Evolutionary conservation across 495 filamentous ascomycete genomes (phyloP).

Genomic region (Tuber calosporum): DNA sequence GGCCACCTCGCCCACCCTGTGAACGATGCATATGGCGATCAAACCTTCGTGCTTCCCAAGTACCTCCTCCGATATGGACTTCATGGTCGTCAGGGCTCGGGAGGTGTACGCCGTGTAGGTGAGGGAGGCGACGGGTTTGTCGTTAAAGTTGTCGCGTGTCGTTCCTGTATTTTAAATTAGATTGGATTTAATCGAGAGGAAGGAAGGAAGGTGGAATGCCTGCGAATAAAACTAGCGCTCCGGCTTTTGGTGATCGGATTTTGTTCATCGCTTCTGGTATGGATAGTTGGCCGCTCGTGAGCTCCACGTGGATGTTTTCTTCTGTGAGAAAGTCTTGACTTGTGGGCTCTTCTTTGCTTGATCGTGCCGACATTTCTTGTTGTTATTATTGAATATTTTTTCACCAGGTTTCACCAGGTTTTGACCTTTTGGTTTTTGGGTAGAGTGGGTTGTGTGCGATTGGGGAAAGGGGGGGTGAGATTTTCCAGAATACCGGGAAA

Average conservation of each 20-base stretch:
- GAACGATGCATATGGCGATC: conserved; percentile 66
- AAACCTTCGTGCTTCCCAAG: conserved; percentile 56
- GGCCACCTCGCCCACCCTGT: conserved; percentile 79
- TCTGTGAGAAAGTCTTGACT: conserved; percentile 9
- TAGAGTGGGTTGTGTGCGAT: not conserved
- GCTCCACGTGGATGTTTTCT: conserved; percentile 32
- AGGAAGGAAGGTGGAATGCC: conserved; percentile 46
- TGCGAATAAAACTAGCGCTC: conserved; percentile 82
- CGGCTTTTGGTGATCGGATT: conserved; percentile 71
- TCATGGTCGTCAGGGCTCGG: conserved; percentile 68
- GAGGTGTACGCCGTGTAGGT: conserved; percentile 75
- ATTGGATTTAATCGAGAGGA: too few species aligned
- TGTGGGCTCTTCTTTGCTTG: not conserved
- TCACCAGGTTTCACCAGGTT: too few species aligned
- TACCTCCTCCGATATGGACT: conserved; percentile 57
- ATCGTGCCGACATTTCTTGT: not conserved
- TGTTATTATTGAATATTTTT: too few species aligned
- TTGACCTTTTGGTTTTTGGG: not conserved
- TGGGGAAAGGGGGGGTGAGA: too few species aligned
- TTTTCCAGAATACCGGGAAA: conserved; percentile 7
- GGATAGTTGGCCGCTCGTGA: conserved; percentile 61
- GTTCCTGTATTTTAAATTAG: conserved; percentile 60
- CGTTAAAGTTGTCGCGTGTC: conserved; percentile 74
- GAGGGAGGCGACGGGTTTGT: conserved; percentile 66
- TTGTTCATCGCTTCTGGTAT: conserved; percentile 54